Conservation (phyloP, 1,139 yeast genomes). For the Protomyces inouyei region DNA sequence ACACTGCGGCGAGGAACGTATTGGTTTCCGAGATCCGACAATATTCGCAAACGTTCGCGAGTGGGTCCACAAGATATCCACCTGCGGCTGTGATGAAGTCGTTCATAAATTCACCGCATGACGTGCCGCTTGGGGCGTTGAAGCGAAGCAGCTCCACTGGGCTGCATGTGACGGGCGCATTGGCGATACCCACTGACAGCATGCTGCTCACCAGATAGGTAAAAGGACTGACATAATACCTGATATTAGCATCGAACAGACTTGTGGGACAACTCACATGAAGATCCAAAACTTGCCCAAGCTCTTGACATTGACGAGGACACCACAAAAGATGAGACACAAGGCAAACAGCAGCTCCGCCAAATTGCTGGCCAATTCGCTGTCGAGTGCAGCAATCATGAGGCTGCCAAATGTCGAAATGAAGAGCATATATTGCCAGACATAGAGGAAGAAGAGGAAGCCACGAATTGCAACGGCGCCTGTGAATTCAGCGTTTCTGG, state of each 20-base stretch:
- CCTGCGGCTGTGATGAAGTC: constrained; percentile 43
- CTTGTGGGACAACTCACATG: constrained; percentile 45
- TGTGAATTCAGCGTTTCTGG: constrained; percentile 46
- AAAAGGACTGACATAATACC: constrained; percentile 54
- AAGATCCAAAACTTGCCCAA: background rate
- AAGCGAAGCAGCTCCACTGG: constrained; percentile 47
- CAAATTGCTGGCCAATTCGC: constrained; percentile 48
- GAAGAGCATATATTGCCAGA: constrained; percentile 46
- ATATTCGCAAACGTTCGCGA: constrained; percentile 47
- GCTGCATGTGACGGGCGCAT: constrained; percentile 46
- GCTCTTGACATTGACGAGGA: background rate
- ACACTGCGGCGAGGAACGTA: constrained; percentile 45
- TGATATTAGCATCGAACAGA: constrained; percentile 49
- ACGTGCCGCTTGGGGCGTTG: constrained; percentile 49
- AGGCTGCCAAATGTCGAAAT: constrained; percentile 47
- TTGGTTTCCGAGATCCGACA: constrained; percentile 48
- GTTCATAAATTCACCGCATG: constrained; percentile 51
- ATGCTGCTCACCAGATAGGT: constrained; percentile 52
- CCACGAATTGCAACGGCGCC: constrained; percentile 34
- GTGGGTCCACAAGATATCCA: constrained; percentile 47
- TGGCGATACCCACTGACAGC: constrained; percentile 47
- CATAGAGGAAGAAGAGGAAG: constrained; percentile 44
- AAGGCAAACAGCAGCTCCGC: constrained; percentile 49
- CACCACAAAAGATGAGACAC: constrained; percentile 31
- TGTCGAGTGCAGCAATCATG: constrained; percentile 47